Evolutionary conservation across 2,329 filamentous ascomycete genomes (phyloP).

Genomic region (Ceratocystis cacaofunesta): DNA sequence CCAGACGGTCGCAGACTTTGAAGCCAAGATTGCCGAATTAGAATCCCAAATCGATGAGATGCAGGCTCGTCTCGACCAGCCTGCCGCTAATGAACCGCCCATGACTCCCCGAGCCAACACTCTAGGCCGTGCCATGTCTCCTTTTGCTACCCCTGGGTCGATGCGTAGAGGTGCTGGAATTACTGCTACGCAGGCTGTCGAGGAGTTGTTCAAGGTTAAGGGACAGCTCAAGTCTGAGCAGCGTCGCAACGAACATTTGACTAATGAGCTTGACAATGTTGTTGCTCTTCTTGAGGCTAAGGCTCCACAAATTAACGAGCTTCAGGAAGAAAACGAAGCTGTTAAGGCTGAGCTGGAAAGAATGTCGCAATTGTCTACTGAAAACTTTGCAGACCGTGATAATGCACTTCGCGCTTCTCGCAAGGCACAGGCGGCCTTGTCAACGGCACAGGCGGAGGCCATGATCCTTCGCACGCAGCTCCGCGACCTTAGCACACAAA

Average conservation of each 20-base stretch:
- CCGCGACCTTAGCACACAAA: slow-evolving; percentile 75
- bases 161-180: slow-evolving; percentile 40
- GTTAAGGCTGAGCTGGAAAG: slow-evolving; percentile 69
- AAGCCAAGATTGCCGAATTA: slow-evolving; percentile 35
- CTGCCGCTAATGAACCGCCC: slow-evolving; percentile 30
- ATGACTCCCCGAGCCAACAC: slow-evolving; percentile 49
- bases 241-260: slow-evolving; percentile 58
- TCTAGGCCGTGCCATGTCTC: slow-evolving; percentile 39
- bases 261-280: slow-evolving; percentile 69
- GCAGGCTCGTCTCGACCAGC: slow-evolving; percentile 33
- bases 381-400: slow-evolving; percentile 68
- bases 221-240: slow-evolving; percentile 59
- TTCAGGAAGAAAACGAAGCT: slow-evolving; percentile 65
- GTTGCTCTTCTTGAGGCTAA: slow-evolving; percentile 72
- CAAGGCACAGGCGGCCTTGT: slow-evolving; percentile 61
- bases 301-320: slow-evolving; percentile 74
- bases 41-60: slow-evolving; percentile 40
- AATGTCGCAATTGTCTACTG: slow-evolving; percentile 71
- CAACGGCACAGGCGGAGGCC: slow-evolving; percentile 48
- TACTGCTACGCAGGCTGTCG: slow-evolving; percentile 47
- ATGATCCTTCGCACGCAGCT: slow-evolving; percentile 74
- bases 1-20: slow-evolving; percentile 31
- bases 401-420: slow-evolving; percentile 60
- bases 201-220: slow-evolving; percentile 53
- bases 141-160: slow-evolving; percentile 47